Base-by-base conservation (phyloP, 2,329 filamentous ascomycete genomes). In the Atkinsonella texensis region DNA sequence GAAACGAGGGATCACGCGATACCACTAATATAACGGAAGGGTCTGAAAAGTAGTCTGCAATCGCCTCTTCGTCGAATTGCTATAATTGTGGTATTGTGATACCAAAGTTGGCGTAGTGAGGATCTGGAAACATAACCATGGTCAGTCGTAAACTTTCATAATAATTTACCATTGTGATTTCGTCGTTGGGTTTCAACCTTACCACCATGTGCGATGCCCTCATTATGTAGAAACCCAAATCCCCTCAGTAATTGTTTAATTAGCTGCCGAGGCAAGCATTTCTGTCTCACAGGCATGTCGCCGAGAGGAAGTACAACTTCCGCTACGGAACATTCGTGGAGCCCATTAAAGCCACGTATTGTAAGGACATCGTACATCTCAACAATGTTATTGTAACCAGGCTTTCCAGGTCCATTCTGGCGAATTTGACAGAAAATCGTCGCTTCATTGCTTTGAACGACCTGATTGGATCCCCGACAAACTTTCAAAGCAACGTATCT, bases 31-130 rank as follows among this genome's bases (percentile, higher is more conserved):
- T 18, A 10, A 43, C 17, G 11, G 4, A 1, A 11, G 41, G 41
- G 17, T 43, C 41, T 18, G 41, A 15, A 11, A 43, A 43, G 41
- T 23, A 43, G 12, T 43, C 41, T 43, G 41, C 41, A 12, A 43
- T 43, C 1, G 12, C 12, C 10, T 18, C 7, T 43, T 43, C 40
- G 6, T 43, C 40, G 18, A 43, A 43, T 13, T 9, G 43, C 23
- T 28, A 31, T 28, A 48, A 23, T 2, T 40, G 46, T 48, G 46
- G 46, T 48, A 48, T 23, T 12, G 46, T 15, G 4, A 48, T 48
- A 48, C 46, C 46, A 40, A 40, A 48, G 46, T 48, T 48, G 11
- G 17, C 35, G 13, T 39, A 48, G 17, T 48, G 46, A n/a, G n/a
- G 46, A 23, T 48, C 46, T 40, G 40, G 0, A 28, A 40, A 18